Conservation (phyloP, 2,329 filamentous ascomycete species). For the Aspergillus oerlinghausenensis region DNA sequence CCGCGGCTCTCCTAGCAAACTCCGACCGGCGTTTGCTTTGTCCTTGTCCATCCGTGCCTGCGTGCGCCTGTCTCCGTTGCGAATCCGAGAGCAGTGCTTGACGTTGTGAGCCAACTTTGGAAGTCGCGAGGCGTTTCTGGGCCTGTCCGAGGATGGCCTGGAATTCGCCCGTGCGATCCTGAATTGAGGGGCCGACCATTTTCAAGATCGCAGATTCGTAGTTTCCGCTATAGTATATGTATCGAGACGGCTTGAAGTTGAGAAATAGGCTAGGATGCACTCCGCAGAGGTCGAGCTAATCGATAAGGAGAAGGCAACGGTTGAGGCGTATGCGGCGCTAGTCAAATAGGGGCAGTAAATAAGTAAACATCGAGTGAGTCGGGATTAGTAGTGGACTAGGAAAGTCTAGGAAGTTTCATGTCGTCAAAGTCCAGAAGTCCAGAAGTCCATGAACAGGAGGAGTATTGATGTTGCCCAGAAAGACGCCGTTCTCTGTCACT, state of each 20-base stretch:
- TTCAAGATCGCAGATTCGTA: slow-evolving; percentile 13
- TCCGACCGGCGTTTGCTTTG: slow-evolving; percentile 63
- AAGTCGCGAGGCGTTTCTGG: slow-evolving; percentile 70
- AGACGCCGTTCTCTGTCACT: slow-evolving; percentile 7
- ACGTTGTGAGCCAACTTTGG: slow-evolving; percentile 73
- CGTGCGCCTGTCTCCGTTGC: slow-evolving; percentile 58
- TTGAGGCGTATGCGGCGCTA: slow-evolving; percentile 17
- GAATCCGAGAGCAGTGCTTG: slow-evolving; percentile 73
- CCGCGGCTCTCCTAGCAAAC: slow-evolving; percentile 85
- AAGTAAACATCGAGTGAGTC: not conserved
- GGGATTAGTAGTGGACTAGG: not conserved
- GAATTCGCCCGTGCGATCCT: slow-evolving; percentile 96
- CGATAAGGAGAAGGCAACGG: slow-evolving; percentile 29
- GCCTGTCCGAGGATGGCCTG: slow-evolving; percentile 82
- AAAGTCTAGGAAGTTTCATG: not conserved
- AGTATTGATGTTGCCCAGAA: slow-evolving; percentile 1
- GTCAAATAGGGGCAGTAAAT: not conserved
- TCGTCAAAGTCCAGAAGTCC: not conserved
- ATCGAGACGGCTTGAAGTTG: not conserved
- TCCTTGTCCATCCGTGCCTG: slow-evolving; percentile 50
- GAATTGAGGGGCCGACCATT: slow-evolving; percentile 67
- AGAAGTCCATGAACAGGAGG: not conserved
- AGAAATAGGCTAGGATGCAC: not conserved
- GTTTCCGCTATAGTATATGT: not conserved
- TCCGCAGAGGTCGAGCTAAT: slow-evolving; percentile 17